A percentile compares a stretch with the other conserved stretches of the same genome.
Conservation (phyloP, 1,284 basidiomycete species). For the Cystobasidiaceae sp. region DNA sequence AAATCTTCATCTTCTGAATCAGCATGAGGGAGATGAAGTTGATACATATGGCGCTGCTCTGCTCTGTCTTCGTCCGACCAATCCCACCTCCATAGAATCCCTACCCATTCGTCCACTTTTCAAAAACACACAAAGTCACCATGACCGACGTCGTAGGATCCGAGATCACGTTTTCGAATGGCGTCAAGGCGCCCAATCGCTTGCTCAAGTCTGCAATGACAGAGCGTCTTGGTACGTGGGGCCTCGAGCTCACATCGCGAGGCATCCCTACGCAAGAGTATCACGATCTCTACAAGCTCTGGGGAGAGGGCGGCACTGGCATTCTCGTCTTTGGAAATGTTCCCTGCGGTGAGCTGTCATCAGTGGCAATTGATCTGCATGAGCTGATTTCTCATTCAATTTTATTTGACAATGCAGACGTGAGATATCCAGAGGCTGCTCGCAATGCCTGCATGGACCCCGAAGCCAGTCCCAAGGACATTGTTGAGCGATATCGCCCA, state of each 20-base stretch:
- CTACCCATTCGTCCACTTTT: background rate
- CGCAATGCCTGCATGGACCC: slow-evolving; percentile 29
- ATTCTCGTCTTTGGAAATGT: slow-evolving; percentile 44
- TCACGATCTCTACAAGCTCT: slow-evolving; percentile 43
- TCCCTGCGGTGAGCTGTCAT: slow-evolving; percentile 35
- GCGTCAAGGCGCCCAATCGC: slow-evolving; percentile 38
- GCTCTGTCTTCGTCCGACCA: too few relatives aligned
- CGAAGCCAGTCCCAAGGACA: slow-evolving; percentile 38
- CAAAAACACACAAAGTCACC: background rate
- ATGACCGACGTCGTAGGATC: slow-evolving; percentile 21
- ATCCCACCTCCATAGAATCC: background rate
- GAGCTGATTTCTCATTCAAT: too few relatives aligned
- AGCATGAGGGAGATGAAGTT: too few relatives aligned
- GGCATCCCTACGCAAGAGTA: slow-evolving; percentile 43
- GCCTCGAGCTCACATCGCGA: slow-evolving; percentile 40
- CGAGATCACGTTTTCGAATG: slow-evolving; percentile 41
- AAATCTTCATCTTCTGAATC: too few relatives aligned
- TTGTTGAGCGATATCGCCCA: slow-evolving; percentile 45
- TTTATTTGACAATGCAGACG: slow-evolving; percentile 33
- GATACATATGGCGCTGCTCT: too few relatives aligned
- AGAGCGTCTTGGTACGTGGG: slow-evolving; percentile 44
- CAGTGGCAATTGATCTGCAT: slow-evolving; percentile 38
- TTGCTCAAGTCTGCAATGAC: slow-evolving; percentile 45
- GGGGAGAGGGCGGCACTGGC: slow-evolving; percentile 47
- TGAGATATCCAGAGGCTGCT: slow-evolving; percentile 28